Base-by-base conservation (phyloP, 148 eudicot species). In the Rhododendron molle region DNA sequence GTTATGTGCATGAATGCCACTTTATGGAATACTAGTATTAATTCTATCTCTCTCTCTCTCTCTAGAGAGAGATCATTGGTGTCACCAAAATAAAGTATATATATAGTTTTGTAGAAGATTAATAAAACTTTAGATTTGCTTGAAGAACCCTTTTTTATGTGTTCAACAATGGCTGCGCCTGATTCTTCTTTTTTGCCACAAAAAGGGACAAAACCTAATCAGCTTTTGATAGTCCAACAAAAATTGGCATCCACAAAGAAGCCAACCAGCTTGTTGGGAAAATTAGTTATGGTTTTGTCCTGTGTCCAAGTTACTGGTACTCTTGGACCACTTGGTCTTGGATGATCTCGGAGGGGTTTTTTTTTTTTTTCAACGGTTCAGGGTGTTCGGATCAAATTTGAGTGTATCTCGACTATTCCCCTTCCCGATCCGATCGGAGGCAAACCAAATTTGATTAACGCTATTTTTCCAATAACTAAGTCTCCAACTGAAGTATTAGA, bases 1-100 rank as follows among this genome's bases (percentile, higher is more conserved):
- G 72, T 65, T 65, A 26, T 71, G 76, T 71, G 76, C 76, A 71
- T 71, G 76, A 71, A 71, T 14, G 76, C 72, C 14, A n/a, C 72
- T 67, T 67, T 67, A 67, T 67, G 72, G 32, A 65, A 40, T 40
- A 0, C 11, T 65, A 26, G 72, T 18, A 60, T 65, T 65, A 30
- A 9, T 30, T 26, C 72, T 65, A 21, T 40, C 43, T 40, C 43
- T 65, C 71, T 62, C 71, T n/a, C 71, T 62, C 58, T 43, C n/a
- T n/a, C n/a, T n/a, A n/a, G n/a, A n/a, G n/a, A n/a, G n/a, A 62
- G 26, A 62, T 7, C 10, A 62, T 62, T 62, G 69, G 69, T 23
- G 34, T 67, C 73, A 28, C 30, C 73, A 67, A 67, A 67, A 34
- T 67, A 26, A 67, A 67, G 32, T n/a, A n/a, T n/a, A n/a, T 43